These are phyloP conservation scores for Hammondia hammondi DNA, from an alignment of 169 alveolate genomes.

Conservation along the genomic window DNA sequence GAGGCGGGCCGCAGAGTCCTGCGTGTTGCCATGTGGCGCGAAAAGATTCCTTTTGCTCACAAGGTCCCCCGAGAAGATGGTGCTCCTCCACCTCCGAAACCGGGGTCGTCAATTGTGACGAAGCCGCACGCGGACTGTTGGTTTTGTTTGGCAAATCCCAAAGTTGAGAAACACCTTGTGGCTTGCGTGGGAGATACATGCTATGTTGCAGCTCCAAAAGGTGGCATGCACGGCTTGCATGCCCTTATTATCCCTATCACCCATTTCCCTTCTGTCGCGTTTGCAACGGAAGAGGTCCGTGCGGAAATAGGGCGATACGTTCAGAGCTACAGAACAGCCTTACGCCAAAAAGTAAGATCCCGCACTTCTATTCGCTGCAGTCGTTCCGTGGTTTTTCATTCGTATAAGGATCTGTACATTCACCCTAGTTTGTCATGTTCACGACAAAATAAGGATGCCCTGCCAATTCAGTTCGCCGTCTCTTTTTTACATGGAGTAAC, in stretches of 20 bases:
- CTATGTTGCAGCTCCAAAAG: slow-evolving; percentile 69
- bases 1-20: slow-evolving; percentile 68
- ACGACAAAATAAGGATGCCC: no score
- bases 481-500: no score
- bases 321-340: neutral
- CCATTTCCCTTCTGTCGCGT: slow-evolving; percentile 69
- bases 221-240: slow-evolving; percentile 69
- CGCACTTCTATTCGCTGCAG: neutral
- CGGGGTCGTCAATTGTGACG: slow-evolving; percentile 44
- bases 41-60: slow-evolving; percentile 66
- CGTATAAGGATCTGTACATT: no score
- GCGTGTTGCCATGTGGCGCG: slow-evolving; percentile 58
- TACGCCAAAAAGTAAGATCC: slow-evolving; percentile 32
- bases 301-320: slow-evolving; percentile 44
- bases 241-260: slow-evolving; percentile 68
- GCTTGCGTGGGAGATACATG: slow-evolving; percentile 54
- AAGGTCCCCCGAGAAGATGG: slow-evolving; percentile 44
- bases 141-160: slow-evolving; percentile 75
- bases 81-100: slow-evolving; percentile 16
- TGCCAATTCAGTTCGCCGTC: no score
- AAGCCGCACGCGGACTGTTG: slow-evolving; percentile 75
- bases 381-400: neutral
- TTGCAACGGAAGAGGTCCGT: slow-evolving; percentile 44
- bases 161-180: slow-evolving; percentile 71
- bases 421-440: no score